Percentiles rank a stretch among this genome's conserved stretches.
These are phyloP conservation scores for Globisporangium yorkense DNA, from an alignment of 352 stramenopile species.

Conservation along the genomic window DNA sequence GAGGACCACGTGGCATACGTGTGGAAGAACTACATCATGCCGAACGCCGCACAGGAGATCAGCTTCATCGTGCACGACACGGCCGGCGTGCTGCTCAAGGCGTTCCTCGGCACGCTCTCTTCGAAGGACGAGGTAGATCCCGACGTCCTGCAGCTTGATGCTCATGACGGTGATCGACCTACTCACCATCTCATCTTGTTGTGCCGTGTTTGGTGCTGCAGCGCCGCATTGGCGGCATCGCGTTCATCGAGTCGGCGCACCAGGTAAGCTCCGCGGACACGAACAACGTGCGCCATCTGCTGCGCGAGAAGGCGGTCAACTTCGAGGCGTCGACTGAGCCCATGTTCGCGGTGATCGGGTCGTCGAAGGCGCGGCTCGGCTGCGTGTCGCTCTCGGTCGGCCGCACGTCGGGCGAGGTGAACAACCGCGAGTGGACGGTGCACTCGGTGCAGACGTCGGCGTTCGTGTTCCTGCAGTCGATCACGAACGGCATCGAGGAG, in stretches of 20 bases:
- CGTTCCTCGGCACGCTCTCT: slow-evolving; percentile 50
- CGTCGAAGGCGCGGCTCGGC: slow-evolving; percentile 59
- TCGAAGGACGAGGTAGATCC: slow-evolving; percentile 39
- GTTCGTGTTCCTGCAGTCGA: slow-evolving; percentile 84
- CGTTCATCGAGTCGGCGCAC: slow-evolving; percentile 81
- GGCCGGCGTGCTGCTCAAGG: slow-evolving; percentile 65
- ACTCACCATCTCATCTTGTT: neutral
- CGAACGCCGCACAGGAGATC: slow-evolving; percentile 77
- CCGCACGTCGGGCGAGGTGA: slow-evolving; percentile 53
- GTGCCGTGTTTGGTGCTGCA: slow-evolving; percentile 4
- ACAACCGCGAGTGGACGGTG: slow-evolving; percentile 78
- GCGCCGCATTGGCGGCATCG: slow-evolving; percentile 64
- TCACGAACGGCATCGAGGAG: slow-evolving; percentile 64
- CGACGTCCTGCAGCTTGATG: too few relatives aligned
- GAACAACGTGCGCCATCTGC: slow-evolving; percentile 41
- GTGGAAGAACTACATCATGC: slow-evolving; percentile 85
- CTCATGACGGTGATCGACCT: neutral
- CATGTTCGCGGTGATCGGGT: slow-evolving; percentile 81
- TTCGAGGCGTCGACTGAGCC: slow-evolving; percentile 77
- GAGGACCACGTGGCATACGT: slow-evolving; percentile 80
- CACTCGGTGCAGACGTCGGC: slow-evolving; percentile 84
- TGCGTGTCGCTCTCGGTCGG: slow-evolving; percentile 79
- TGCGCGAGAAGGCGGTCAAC: slow-evolving; percentile 72
- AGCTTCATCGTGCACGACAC: slow-evolving; percentile 79
- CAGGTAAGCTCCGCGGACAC: slow-evolving; percentile 57